Evolutionary conservation across 2,329 filamentous ascomycete species (phyloP), one percentile per base, ranked within the genome.

Genomic region (Arachnomyces sp.): DNA sequence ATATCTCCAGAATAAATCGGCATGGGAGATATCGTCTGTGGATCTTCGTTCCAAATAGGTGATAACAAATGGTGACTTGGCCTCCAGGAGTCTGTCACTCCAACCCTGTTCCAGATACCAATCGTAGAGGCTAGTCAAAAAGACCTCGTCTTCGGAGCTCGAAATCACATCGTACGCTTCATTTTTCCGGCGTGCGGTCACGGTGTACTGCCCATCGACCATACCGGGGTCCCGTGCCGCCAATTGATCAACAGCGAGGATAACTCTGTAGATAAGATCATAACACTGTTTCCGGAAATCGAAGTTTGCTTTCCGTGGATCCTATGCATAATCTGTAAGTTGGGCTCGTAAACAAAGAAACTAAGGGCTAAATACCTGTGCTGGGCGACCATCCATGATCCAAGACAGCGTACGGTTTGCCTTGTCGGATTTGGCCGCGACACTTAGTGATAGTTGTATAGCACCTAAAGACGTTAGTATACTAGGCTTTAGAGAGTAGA

Each of bases 81-180:
- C 87, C 28, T 83, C 80, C 28, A 98, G 76, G 18, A 98, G 75
- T 11, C 88, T 82, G 47, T 95, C 87, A 7, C 79, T 84, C 80
- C 86, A 89, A 13, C 84, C 83, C 59, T 89, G 82, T 39, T 75
- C 67, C 50, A 96, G 80, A 62, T 98, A 98, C 90, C 92, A 98
- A 55, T 95, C 89, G 59, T 95, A 98, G n/a, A 98, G 73, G 53
- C 86, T 87, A 45, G 86, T 93, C 60, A 96, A 84, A 68, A 98
- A 98, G 3, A 95, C 85, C 55, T 95, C 86, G 51, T 98, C 92
- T 11, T 82, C 77, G 0, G 90, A 94, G 43, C 76, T 77, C 56
- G 93, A 86, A 52, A 98, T 88, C 2, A 95, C 85, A 33, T 82
- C 78, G 63, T 96, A 95, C 0, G 92, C 90, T 66, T 98, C 90